Percentiles rank a stretch among this genome's conserved stretches.
phyloP scores from a whole-genome alignment of 2,329 filamentous ascomycete genomes.

The Diplodia scrobiculata region DNA sequence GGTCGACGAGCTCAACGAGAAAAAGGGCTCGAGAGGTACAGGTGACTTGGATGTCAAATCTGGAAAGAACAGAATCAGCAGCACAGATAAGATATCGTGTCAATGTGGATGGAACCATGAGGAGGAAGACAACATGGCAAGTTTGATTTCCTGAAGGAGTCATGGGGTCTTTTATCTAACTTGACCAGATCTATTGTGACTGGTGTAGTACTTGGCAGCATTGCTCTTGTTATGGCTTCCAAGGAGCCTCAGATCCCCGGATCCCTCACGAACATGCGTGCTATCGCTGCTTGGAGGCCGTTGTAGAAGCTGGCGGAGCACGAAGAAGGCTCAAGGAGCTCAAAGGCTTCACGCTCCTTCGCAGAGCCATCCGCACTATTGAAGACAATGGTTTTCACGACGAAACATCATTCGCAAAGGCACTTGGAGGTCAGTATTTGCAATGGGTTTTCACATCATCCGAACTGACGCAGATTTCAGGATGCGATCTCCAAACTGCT shows the following conservation, averaged over 20 bases:
- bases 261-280: conserved; percentile 44
- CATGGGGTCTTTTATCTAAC: not conserved
- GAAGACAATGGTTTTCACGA: conserved; percentile 30
- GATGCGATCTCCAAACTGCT: conserved; percentile 33
- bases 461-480: conserved; percentile 18
- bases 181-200: conserved; percentile 47
- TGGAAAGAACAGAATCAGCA: conserved; percentile 24
- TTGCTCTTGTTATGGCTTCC: conserved; percentile 52
- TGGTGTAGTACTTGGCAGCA: conserved; percentile 53
- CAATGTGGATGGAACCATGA: conserved; percentile 48
- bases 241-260: not conserved
- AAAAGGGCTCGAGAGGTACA: not conserved
- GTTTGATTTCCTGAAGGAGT: conserved; percentile 27
- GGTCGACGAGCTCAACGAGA: conserved; percentile 31
- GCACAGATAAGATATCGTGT: conserved; percentile 39
- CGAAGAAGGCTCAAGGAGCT: conserved; percentile 29
- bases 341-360: conserved; percentile 30
- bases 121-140: conserved; percentile 48
- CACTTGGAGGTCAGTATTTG: conserved; percentile 3
- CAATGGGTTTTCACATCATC: too few relatives aligned
- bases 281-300: conserved; percentile 49
- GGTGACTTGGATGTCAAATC: not conserved
- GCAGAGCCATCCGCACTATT: conserved; percentile 34
- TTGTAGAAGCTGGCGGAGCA: conserved; percentile 31
- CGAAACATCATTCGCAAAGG: conserved; percentile 18